phyloP scores from a whole-genome alignment of 2,329 filamentous ascomycete species.

The Fusarium goolgardi region DNA sequence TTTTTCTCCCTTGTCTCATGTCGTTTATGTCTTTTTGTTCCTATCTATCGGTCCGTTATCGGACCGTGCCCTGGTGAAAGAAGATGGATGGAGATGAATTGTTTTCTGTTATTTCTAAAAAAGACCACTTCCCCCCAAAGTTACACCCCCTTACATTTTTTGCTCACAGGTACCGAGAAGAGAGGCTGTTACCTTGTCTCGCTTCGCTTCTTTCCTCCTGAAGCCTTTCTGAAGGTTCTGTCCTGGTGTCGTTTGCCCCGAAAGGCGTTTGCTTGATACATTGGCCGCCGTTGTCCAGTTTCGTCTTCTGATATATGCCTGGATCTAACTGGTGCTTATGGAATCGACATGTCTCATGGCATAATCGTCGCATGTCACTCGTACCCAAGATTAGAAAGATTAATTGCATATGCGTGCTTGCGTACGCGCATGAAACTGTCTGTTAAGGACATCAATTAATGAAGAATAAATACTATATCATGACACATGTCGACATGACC shows the following conservation, averaged over 20 bases:
- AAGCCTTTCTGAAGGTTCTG: constrained; percentile 6
- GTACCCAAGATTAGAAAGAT: constrained; percentile 25
- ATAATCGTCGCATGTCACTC: constrained; percentile 19
- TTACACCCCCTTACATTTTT: constrained; percentile 28
- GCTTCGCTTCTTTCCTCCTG: constrained; percentile 1
- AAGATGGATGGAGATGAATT: constrained; percentile 36
- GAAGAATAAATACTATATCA: constrained; percentile 49
- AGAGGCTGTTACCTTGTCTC: constrained; percentile 10
- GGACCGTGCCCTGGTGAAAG: constrained; percentile 23
- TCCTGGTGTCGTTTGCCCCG: constrained; percentile 12
- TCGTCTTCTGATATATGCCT: background rate
- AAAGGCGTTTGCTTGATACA: constrained; percentile 3
- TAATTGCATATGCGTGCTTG: constrained; percentile 18
- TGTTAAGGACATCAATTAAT: constrained; percentile 45
- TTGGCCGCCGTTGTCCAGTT: background rate
- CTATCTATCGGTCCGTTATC: constrained; percentile 40
- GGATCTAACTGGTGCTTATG: constrained; percentile 1
- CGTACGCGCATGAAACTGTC: constrained; percentile 27
- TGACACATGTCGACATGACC: constrained; percentile 47
- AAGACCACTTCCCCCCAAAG: constrained; percentile 21
- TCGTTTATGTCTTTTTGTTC: constrained; percentile 40
- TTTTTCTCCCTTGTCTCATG: constrained; percentile 30
- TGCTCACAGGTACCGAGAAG: constrained; percentile 24
- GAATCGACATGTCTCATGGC: constrained; percentile 1
- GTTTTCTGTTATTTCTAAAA: constrained; percentile 29